Evolutionary conservation across 75 land plant genomes (phyloP).

Genomic region (Pinus tabuliformis): DNA sequence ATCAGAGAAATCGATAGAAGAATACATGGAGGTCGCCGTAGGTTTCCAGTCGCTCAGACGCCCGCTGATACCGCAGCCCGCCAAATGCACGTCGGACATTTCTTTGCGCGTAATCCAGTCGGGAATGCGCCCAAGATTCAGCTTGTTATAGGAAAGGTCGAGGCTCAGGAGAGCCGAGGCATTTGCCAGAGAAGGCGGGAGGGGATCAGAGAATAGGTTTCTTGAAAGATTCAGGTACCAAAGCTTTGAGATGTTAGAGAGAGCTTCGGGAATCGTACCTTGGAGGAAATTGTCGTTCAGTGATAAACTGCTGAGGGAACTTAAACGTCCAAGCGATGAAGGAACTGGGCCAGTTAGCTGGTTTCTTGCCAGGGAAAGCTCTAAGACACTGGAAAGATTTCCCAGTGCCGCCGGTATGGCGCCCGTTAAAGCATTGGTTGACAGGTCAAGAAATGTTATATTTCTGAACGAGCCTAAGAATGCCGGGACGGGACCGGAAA

Average conservation of each 20-base stretch:
- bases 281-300: conserved; percentile 34
- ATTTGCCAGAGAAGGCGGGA: conserved; percentile 27
- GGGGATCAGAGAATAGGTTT: conserved; percentile 46
- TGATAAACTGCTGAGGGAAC: conserved; percentile 39
- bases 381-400: conserved; percentile 14
- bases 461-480: conserved; percentile 39
- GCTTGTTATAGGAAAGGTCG: conserved; percentile 54
- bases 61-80: conserved; percentile 55
- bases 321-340: conserved; percentile 35
- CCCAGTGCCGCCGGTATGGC: conserved; percentile 48
- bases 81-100: conserved; percentile 46
- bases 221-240: conserved; percentile 57
- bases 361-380: conserved; percentile 54
- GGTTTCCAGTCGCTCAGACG: conserved; percentile 23
- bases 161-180: conserved; percentile 47
- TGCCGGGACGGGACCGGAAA: conserved; percentile 58
- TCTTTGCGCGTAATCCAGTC: conserved; percentile 42
- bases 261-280: conserved; percentile 54
- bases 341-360: conserved; percentile 68
- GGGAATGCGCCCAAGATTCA: conserved; percentile 47
- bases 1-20: conserved; percentile 62
- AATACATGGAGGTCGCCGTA: conserved; percentile 25
- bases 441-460: conserved; percentile 58
- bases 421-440: conserved; percentile 66
- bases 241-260: conserved; percentile 39